Percentiles rank a stretch among this genome's conserved stretches.
Conservation (phyloP, 1,139 yeast genomes). For the Blastobotrys ciferrii region DNA sequence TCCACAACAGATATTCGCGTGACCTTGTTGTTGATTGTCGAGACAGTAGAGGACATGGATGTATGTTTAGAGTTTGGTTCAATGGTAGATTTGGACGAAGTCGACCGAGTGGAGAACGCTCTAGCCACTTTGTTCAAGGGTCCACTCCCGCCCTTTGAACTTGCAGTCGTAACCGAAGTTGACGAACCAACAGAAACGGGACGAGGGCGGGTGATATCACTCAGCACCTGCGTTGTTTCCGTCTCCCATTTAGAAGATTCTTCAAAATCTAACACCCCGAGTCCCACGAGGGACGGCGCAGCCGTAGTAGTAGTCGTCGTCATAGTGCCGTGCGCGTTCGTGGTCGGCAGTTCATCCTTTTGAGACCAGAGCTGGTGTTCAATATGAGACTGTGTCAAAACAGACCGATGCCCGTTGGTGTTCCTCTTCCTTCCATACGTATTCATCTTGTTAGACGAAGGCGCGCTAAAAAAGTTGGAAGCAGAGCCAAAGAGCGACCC, state of each 20-base stretch:
- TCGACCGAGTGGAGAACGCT: conserved; percentile 25
- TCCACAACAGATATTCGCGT: conserved; percentile 6
- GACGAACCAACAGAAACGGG: conserved; percentile 17
- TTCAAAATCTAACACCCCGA: conserved; percentile 24
- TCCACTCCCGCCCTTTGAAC: conserved; percentile 4
- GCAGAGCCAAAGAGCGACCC: conserved; percentile 16
- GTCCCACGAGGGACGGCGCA: conserved; percentile 21
- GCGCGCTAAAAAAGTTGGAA: conserved; percentile 6
- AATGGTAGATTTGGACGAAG: conserved; percentile 25
- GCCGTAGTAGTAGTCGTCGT: conserved; percentile 4
- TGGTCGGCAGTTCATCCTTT: conserved; percentile 14
- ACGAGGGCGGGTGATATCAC: conserved; percentile 8
- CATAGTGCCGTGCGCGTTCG: not conserved
- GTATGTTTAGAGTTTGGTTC: conserved; percentile 26
- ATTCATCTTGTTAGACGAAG: conserved; percentile 12
- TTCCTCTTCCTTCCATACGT: conserved; percentile 27
- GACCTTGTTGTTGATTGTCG: conserved; percentile 21
- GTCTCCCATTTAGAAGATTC: conserved; percentile 22
- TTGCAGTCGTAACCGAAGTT: conserved; percentile 1
- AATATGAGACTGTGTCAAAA: conserved; percentile 24
- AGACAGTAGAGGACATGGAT: conserved; percentile 26
- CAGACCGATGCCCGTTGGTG: conserved; percentile 21
- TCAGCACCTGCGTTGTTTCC: conserved; percentile 22
- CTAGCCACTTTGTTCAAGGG: conserved; percentile 21
- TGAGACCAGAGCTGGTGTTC: conserved; percentile 28